phyloP scores from a whole-genome alignment of 129 eudicot species.

The Flaveria linearis region DNA sequence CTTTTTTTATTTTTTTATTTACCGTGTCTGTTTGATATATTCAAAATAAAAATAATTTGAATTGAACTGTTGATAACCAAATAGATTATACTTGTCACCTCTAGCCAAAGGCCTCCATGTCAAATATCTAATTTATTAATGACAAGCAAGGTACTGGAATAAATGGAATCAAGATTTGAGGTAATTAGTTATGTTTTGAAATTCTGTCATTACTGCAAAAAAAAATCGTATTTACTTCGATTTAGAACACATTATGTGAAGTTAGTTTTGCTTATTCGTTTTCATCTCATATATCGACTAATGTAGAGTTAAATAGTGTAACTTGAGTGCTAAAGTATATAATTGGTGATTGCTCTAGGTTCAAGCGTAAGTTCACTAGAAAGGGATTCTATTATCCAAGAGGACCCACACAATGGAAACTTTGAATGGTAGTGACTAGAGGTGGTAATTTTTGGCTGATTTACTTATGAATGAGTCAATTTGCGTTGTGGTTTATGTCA shows the following conservation, averaged over 20 bases:
- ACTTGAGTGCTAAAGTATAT: conserved; percentile 8
- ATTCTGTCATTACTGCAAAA: not conserved
- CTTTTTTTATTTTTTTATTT: not conserved
- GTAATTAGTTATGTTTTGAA: not conserved
- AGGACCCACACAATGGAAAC: conserved; percentile 5
- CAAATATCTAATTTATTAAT: not conserved
- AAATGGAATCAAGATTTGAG: not conserved
- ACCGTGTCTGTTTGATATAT: too few relatives aligned
- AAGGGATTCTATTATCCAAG: not conserved
- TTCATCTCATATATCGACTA: conserved; percentile 6
- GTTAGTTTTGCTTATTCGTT: not conserved
- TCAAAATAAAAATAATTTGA: not conserved
- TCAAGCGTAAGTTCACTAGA: conserved; percentile 62
- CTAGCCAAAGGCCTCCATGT: not conserved
- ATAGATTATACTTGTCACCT: not conserved
- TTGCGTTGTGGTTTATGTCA: not conserved
- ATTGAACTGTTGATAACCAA: not conserved
- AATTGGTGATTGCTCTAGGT: conserved; percentile 50
- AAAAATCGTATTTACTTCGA: not conserved
- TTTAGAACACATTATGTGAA: not conserved
- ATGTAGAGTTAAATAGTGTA: too few relatives aligned
- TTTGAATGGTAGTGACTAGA: not conserved
- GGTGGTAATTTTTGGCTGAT: not conserved
- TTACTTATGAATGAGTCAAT: not conserved
- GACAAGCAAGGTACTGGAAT: not conserved